phyloP scores from a whole-genome alignment of 1,284 basidiomycete genomes.

The Fomes fomentarius region DNA sequence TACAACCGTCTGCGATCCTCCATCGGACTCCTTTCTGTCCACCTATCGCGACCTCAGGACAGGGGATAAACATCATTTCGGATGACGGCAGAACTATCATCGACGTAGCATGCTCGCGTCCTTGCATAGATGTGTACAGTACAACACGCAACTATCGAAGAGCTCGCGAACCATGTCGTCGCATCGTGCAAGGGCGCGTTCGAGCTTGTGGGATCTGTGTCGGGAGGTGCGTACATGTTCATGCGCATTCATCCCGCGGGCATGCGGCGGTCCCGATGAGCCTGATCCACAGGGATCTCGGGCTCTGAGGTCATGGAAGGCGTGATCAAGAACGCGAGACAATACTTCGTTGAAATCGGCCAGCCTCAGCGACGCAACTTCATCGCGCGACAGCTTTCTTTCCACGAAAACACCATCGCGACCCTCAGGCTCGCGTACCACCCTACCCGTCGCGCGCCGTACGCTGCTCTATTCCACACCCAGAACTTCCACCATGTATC shows the following conservation, averaged over 20 bases:
- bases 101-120: too few relatives aligned
- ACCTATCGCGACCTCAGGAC: conserved; percentile 62
- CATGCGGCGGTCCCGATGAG: too few relatives aligned
- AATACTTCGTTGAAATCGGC: conserved; percentile 74
- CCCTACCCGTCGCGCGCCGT: conserved; percentile 66
- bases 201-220: conserved; percentile 65
- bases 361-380: conserved; percentile 75
- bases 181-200: conserved; percentile 74
- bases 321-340: conserved; percentile 77
- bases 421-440: conserved; percentile 72
- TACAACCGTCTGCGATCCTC: conserved; percentile 36
- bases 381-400: conserved; percentile 80
- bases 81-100: conserved; percentile 68
- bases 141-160: conserved; percentile 78
- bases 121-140: conserved; percentile 81
- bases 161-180: conserved; percentile 66
- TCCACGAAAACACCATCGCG: conserved; percentile 82
- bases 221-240: conserved; percentile 56
- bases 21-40: conserved; percentile 65
- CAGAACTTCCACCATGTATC: conserved; percentile 79
- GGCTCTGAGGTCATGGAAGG: conserved; percentile 87
- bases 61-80: conserved; percentile 73
- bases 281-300: conserved; percentile 30
- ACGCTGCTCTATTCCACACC: conserved; percentile 63
- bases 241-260: neutral